These are phyloP conservation scores for Blastomyces gilchristii DNA, from an alignment of 2,329 filamentous ascomycete species.

Conservation along the genomic window DNA sequence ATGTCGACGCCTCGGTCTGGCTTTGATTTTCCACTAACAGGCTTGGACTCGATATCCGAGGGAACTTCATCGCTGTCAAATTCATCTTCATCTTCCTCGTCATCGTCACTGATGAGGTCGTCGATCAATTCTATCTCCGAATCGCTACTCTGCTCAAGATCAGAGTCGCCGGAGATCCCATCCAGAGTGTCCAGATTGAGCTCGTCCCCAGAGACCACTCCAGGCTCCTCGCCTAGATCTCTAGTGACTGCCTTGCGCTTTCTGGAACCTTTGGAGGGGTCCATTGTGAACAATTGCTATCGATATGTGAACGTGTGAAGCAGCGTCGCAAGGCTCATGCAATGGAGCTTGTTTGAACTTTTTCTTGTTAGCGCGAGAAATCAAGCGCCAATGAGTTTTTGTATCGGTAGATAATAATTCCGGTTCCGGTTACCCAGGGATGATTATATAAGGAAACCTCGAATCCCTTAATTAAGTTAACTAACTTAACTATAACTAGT, in stretches of 20 bases:
- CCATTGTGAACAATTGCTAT: conserved; percentile 22
- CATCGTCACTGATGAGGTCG: conserved; percentile 41
- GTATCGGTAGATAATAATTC: neutral
- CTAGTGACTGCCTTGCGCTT: conserved; percentile 57
- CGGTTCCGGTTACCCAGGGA: neutral
- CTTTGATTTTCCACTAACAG: conserved; percentile 30
- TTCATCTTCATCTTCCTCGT: conserved; percentile 40
- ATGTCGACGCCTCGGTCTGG: conserved; percentile 17
- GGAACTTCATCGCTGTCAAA: conserved; percentile 44
- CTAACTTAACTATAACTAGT: no score
- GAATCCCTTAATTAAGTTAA: no score
- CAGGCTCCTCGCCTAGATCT: conserved; percentile 41
- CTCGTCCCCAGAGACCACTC: conserved; percentile 51
- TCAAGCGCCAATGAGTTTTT: neutral
- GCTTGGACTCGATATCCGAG: conserved; percentile 34
- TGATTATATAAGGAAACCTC: neutral
- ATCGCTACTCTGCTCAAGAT: conserved; percentile 28
- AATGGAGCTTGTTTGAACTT: conserved; percentile 7
- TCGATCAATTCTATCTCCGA: conserved; percentile 47
- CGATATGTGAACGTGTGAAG: conserved; percentile 9
- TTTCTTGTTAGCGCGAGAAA: conserved; percentile 8
- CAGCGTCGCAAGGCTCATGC: neutral
- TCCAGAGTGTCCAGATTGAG: conserved; percentile 39
- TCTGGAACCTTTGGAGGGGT: conserved; percentile 35
- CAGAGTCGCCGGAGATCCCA: conserved; percentile 35